These are phyloP conservation scores for Spergularia bocconei DNA, from an alignment of 148 eudicot species.

Conservation along the genomic window DNA sequence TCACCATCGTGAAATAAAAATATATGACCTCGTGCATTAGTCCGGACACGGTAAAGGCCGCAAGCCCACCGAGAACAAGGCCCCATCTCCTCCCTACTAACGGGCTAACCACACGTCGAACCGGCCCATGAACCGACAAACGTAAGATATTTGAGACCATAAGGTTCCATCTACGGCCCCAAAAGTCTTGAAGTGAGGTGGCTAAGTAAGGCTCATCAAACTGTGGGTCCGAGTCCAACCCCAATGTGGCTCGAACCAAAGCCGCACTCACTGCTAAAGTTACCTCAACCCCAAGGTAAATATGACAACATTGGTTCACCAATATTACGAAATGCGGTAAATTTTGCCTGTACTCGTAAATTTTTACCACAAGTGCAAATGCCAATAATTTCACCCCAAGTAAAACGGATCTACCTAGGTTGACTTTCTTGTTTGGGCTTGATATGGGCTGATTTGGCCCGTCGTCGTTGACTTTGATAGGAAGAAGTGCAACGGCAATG, in stretches of 20 bases:
- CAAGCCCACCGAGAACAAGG: conserved; percentile 14
- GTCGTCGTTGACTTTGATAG: conserved; percentile 29
- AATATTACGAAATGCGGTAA: conserved; percentile 28
- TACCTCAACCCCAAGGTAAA: conserved; percentile 45
- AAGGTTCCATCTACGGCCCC: conserved; percentile 74
- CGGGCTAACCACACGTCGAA: conserved; percentile 18
- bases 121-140: conserved; percentile 39
- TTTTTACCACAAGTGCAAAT: conserved; percentile 28
- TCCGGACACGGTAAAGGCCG: conserved; percentile 53
- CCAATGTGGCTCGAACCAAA: conserved; percentile 34
- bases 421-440: too few relatives aligned
- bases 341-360: conserved; percentile 19
- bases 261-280: conserved; percentile 31
- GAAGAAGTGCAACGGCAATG: conserved; percentile 42
- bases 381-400: conserved; percentile 26
- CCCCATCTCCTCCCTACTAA: conserved; percentile 28
- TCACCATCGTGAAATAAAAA: conserved; percentile 41
- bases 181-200: conserved; percentile 64
- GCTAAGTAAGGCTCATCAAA: conserved; percentile 52
- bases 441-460: too few relatives aligned
- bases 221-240: conserved; percentile 47
- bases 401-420: background rate
- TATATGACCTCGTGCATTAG: conserved; percentile 58
- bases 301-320: conserved; percentile 32
- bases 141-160: conserved; percentile 52